Evolutionary conservation across 2,329 filamentous ascomycete species (phyloP).

Genomic region (Aspergillus sp.): DNA sequence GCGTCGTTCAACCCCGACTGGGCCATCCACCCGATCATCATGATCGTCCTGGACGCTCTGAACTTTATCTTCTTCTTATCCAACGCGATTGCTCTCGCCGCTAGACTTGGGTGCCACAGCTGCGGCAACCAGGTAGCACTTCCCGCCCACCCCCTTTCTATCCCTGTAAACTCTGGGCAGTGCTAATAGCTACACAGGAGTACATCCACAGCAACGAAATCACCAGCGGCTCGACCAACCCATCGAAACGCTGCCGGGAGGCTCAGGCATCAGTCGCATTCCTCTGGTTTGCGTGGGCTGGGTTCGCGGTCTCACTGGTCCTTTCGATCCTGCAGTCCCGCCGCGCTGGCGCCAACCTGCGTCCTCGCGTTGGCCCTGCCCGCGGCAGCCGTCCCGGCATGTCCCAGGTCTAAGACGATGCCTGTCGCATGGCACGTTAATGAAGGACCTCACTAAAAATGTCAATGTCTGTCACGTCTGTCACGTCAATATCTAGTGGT

Average conservation of each 20-base stretch:
- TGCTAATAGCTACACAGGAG: background rate
- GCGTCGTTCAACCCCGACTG: slow-evolving; percentile 43
- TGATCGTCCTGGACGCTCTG: slow-evolving; percentile 46
- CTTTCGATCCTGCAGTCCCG: slow-evolving; percentile 41
- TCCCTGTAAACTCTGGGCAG: background rate
- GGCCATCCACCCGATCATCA: slow-evolving; percentile 43
- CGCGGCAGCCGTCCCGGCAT: slow-evolving; percentile 41
- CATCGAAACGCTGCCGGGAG: slow-evolving; percentile 49
- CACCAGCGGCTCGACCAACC: slow-evolving; percentile 42
- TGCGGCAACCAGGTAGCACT: slow-evolving; percentile 48
- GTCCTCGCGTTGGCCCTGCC: slow-evolving; percentile 31
- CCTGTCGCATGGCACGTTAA: background rate
- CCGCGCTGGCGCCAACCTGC: slow-evolving; percentile 33
- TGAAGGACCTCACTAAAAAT: background rate
- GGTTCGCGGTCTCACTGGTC: slow-evolving; percentile 43
- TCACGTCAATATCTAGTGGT: background rate
- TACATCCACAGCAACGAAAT: slow-evolving; percentile 47
- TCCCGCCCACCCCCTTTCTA: background rate
- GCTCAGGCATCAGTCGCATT: slow-evolving; percentile 53
- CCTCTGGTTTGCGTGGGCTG: slow-evolving; percentile 52
- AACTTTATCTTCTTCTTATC: slow-evolving; percentile 52
- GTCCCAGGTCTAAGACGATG: slow-evolving; percentile 43
- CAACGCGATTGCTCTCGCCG: slow-evolving; percentile 50
- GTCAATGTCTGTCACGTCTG: too few species aligned
- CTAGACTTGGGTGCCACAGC: slow-evolving; percentile 44